Percentiles rank a stretch among this genome's conserved stretches.
These are phyloP conservation scores for Exserohilum rostratum DNA, from an alignment of 2,329 filamentous ascomycete species.

Conservation along the genomic window DNA sequence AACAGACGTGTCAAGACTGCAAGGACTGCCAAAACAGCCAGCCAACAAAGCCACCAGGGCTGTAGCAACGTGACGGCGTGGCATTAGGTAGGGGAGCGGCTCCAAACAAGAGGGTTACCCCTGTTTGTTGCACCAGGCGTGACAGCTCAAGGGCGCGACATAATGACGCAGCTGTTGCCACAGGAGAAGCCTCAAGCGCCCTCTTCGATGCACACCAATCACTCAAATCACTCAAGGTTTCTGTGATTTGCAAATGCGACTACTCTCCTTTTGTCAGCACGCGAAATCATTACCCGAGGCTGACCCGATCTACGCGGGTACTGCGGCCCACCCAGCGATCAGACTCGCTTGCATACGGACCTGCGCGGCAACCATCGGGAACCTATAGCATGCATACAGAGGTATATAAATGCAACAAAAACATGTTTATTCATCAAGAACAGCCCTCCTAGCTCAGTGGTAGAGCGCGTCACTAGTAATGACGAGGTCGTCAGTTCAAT, in stretches of 20 bases:
- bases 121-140: constrained; percentile 1
- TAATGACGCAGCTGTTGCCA: neutral
- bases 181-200: neutral
- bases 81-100: neutral
- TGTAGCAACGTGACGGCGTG: neutral
- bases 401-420: constrained; percentile 1
- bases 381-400: neutral
- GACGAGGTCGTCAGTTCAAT: constrained; percentile 42
- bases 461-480: constrained; percentile 43
- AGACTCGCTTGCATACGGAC: no score
- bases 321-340: neutral
- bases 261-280: neutral
- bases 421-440: neutral
- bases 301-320: neutral
- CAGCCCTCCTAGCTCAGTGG: constrained; percentile 40
- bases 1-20: neutral
- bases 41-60: neutral
- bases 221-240: neutral
- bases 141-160: neutral
- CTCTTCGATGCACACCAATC: neutral
- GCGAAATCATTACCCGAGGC: neutral
- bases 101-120: neutral
- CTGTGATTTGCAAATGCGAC: neutral
- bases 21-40: neutral
- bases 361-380: neutral